Evolutionary conservation across 495 filamentous ascomycete genomes (phyloP).

Genomic region (Tuber umbilicatum): DNA sequence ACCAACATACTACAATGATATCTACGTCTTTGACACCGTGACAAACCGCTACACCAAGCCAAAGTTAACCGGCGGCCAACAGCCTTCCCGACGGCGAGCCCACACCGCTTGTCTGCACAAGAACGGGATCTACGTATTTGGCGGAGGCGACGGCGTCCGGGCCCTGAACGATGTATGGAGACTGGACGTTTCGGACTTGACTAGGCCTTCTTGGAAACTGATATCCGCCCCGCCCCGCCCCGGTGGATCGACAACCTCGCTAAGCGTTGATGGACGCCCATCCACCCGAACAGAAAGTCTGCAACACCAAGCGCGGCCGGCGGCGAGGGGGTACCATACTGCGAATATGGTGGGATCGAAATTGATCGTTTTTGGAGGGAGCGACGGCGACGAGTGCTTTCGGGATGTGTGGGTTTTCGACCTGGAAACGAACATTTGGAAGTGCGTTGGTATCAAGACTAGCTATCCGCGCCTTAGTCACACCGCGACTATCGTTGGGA

Average conservation of each 20-base stretch:
- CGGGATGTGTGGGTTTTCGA: conserved; percentile 64
- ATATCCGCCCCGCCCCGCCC: conserved; percentile 44
- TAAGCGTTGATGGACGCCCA: not conserved
- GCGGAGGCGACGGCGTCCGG: conserved; percentile 58
- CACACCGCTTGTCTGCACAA: conserved; percentile 62
- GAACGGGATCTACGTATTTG: conserved; percentile 62
- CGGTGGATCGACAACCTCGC: conserved; percentile 35
- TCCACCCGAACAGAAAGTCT: conserved; percentile 13
- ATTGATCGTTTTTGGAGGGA: conserved; percentile 61
- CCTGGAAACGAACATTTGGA: conserved; percentile 53
- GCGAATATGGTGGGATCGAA: conserved; percentile 64
- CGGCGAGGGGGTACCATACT: conserved; percentile 60
- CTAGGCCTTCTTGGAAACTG: conserved; percentile 58
- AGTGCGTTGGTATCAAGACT: conserved; percentile 46
- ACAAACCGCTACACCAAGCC: conserved; percentile 57
- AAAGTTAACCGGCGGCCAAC: conserved; percentile 48
- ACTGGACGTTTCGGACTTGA: conserved; percentile 56
- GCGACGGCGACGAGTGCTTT: conserved; percentile 61
- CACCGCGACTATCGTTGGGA: conserved; percentile 59
- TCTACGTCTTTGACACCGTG: conserved; percentile 61
- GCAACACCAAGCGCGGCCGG: conserved; percentile 45
- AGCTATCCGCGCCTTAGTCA: conserved; percentile 57
- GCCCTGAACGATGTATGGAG: conserved; percentile 64
- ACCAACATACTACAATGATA: conserved; percentile 61
- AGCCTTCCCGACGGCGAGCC: conserved; percentile 54